Evolutionary conservation across 2,329 filamentous ascomycete species (phyloP), one percentile per base, ranked within the genome.

Genomic region (Talaromyces atroroseus): DNA sequence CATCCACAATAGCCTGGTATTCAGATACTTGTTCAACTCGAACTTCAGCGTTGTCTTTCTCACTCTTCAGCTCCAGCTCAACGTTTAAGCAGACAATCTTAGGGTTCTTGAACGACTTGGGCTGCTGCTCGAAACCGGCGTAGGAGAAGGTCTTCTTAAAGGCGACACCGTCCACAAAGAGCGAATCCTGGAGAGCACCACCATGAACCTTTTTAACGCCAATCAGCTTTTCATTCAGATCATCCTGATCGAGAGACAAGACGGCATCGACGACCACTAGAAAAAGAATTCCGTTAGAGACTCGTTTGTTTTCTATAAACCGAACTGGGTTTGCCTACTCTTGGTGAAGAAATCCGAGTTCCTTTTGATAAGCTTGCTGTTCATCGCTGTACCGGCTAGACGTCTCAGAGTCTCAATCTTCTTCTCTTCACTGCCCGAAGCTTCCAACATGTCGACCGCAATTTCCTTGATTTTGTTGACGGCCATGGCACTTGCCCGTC

Each of bases 141-240:
- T 99, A 99, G 52, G 92, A 92, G 75, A 99, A 99, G 5, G 94
- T 99, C 84, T 99, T 99, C 81, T 97, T 97, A 82, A 99, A 99
- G 36, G 94, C 92, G 60, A 99, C 94, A 70, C 94, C 94, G 73
- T 97, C 94, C 70, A 99, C 88, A 75, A 97, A 97, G 42, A 96
- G 83, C 2, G 92, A 96, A 61, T 97, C 94, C 68, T 96, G 94
- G 32, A 99, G 84, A 38, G 90, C 95, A 73, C 94, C 94, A 69
- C 94, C 94, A 40, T 91, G 92, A 61, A 99, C 92, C 80, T 96
- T 97, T 83, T 99, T 99, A 73, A 97, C 85, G 60, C 94, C 94
- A 68, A 99, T 99, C 67, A 97, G 84, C 74, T 92, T 96, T 76
- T 97, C 92, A 79, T 99, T 95, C 57, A 99, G 83, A 71, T 97